Evolutionary conservation across 768 basidiomycete genomes (phyloP).

Genomic region (Hortiboletus campestris): DNA sequence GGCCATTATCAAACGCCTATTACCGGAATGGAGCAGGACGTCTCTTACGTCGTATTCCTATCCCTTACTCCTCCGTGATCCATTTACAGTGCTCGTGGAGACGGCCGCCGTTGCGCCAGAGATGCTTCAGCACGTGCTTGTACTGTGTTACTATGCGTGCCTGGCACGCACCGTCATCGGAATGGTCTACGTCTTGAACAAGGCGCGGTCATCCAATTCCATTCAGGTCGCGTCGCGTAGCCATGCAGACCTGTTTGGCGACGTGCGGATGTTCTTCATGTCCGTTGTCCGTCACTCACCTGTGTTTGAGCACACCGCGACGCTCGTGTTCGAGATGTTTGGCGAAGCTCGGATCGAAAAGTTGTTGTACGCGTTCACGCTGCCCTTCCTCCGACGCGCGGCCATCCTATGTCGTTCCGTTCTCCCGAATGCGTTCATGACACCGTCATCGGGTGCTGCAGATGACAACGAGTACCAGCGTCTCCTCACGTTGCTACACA

Average conservation of each 20-base stretch:
- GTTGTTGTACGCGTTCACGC: constrained; percentile 80
- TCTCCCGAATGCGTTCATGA: constrained; percentile 59
- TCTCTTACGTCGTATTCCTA: constrained; percentile 80
- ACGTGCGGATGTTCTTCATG: constrained; percentile 87
- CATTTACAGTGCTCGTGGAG: constrained; percentile 87
- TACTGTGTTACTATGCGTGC: constrained; percentile 87
- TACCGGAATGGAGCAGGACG: constrained; percentile 90
- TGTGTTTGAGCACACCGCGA: constrained; percentile 82
- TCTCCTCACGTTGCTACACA: constrained; percentile 68
- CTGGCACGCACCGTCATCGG: constrained; percentile 85
- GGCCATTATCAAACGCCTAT: constrained; percentile 82
- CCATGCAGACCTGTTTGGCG: constrained; percentile 76
- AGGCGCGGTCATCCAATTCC: constrained; percentile 55
- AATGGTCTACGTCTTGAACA: constrained; percentile 78
- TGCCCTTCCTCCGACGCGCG: constrained; percentile 88
- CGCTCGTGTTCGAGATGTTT: constrained; percentile 73
- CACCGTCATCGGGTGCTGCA: constrained; percentile 36
- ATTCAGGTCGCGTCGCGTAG: constrained; percentile 44
- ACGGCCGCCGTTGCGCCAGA: constrained; percentile 88
- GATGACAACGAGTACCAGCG: constrained; percentile 75
- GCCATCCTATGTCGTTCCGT: constrained; percentile 82
- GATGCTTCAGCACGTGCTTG: constrained; percentile 83
- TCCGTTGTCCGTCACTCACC: constrained; percentile 88
- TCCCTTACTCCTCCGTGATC: constrained; percentile 86
- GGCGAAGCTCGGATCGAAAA: constrained; percentile 85